Evolutionary conservation across 495 filamentous ascomycete species (phyloP).

Genomic region (Delitschia confertaspora): DNA sequence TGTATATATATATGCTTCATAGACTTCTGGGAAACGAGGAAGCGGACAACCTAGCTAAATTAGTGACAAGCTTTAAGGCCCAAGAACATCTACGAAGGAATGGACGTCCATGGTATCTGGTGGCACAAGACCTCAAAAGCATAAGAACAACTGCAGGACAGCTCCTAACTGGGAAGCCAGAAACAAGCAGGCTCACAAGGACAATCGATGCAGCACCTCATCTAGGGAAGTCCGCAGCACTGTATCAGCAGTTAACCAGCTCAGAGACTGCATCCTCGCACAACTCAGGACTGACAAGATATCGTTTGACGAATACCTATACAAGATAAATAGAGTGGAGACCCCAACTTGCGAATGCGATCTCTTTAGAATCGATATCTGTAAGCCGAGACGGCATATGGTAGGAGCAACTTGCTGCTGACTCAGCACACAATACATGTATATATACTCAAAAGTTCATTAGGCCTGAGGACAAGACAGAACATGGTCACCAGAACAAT

Average conservation of each 20-base stretch:
- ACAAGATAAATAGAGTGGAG: slow-evolving; percentile 20
- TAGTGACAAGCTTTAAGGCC: slow-evolving; percentile 15
- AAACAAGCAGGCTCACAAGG: slow-evolving; percentile 19
- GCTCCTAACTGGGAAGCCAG: neutral
- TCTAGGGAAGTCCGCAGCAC: slow-evolving; percentile 16
- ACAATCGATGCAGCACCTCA: slow-evolving; percentile 24
- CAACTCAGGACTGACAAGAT: slow-evolving; percentile 18
- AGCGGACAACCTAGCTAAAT: slow-evolving; percentile 16
- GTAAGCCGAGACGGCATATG: no score
- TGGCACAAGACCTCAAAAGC: slow-evolving; percentile 13
- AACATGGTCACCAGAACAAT: no score
- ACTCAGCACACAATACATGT: no score
- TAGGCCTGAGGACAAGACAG: no score
- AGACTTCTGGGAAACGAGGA: slow-evolving; percentile 17
- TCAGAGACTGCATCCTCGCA: slow-evolving; percentile 15
- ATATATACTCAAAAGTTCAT: no score
- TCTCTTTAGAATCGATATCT: slow-evolving; percentile 1
- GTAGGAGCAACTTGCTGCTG: no score
- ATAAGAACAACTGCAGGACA: slow-evolving; percentile 7
- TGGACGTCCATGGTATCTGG: slow-evolving; percentile 15
- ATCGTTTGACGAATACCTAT: slow-evolving; percentile 14
- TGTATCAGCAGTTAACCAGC: slow-evolving; percentile 21
- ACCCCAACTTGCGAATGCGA: slow-evolving; percentile 20
- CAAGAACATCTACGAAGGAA: slow-evolving; percentile 11
- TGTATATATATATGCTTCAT: slow-evolving; percentile 5